Conservation (phyloP, 2,329 filamentous ascomycete species). For the Didymella sp. region DNA sequence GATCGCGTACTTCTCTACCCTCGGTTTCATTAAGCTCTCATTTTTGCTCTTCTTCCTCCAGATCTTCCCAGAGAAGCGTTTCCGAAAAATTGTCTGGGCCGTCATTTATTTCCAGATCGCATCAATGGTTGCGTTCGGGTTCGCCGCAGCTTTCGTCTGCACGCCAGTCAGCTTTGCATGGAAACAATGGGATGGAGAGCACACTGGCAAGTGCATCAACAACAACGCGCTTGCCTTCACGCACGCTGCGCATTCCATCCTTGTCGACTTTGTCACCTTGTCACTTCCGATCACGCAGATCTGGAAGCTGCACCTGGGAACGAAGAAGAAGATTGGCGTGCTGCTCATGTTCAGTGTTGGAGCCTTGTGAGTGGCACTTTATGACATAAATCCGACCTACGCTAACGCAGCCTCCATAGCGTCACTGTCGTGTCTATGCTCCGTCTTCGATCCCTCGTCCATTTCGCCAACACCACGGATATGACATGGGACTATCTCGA, state of each 20-base stretch:
- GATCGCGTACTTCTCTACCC: conserved; percentile 36
- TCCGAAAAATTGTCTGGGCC: conserved; percentile 20
- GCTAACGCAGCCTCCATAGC: conserved; percentile 35
- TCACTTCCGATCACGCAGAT: conserved; percentile 44
- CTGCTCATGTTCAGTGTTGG: conserved; percentile 48
- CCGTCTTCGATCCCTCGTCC: conserved; percentile 50
- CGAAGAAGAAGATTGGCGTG: conserved; percentile 48
- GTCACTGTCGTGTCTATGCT: conserved; percentile 54
- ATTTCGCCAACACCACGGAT: conserved; percentile 52
- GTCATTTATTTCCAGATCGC: conserved; percentile 27
- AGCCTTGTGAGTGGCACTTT: conserved; percentile 37
- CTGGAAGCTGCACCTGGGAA: conserved; percentile 34
- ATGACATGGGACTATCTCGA: conserved; percentile 34
- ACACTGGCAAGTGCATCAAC: conserved; percentile 41
- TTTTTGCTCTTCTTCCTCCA: conserved; percentile 38
- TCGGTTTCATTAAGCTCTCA: conserved; percentile 34
- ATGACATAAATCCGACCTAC: too few species aligned
- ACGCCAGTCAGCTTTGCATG: conserved; percentile 41
- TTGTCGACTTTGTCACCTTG: conserved; percentile 35
- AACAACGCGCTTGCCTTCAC: conserved; percentile 42
- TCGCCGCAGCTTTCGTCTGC: conserved; percentile 37
- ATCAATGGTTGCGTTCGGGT: conserved; percentile 29
- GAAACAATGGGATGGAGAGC: conserved; percentile 38
- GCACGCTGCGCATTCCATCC: conserved; percentile 41
- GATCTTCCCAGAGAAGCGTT: conserved; percentile 35